Conservation (phyloP, 1,284 basidiomycete species). For the Xerocomus cyaneibrunnescens region DNA sequence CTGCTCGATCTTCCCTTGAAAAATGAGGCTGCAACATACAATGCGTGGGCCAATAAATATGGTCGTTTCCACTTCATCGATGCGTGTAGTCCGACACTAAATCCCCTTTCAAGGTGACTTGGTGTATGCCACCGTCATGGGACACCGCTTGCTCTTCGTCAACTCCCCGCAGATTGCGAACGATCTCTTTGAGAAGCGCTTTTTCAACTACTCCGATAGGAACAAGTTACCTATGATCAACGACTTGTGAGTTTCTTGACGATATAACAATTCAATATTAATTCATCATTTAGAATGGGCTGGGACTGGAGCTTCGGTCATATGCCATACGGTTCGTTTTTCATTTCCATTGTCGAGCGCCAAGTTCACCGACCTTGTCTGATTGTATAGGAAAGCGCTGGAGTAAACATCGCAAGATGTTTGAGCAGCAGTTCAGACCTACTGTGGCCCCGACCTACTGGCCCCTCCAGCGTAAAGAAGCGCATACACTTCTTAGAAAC, state of each 20-base stretch:
- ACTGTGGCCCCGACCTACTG: conserved; percentile 38
- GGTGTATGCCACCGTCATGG: conserved; percentile 33
- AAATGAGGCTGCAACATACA: conserved; percentile 32
- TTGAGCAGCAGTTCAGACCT: conserved; percentile 46
- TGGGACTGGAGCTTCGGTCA: conserved; percentile 53
- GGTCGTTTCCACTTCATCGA: conserved; percentile 18
- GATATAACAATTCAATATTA: not conserved
- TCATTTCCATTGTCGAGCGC: not conserved
- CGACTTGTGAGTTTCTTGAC: conserved; percentile 26
- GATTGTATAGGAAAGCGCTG: conserved; percentile 41
- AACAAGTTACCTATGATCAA: conserved; percentile 34
- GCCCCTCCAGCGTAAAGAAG: conserved; percentile 41
- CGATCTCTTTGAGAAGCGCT: conserved; percentile 40
- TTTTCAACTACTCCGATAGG: conserved; percentile 33
- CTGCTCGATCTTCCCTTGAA: conserved; percentile 31
- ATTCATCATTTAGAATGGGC: conserved; percentile 41
- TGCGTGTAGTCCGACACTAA: not conserved
- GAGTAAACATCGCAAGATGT: conserved; percentile 49
- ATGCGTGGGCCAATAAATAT: conserved; percentile 34
- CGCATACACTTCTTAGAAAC: conserved; percentile 39
- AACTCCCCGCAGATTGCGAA: conserved; percentile 36
- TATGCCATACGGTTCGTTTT: conserved; percentile 46
- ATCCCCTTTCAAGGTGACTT: conserved; percentile 25
- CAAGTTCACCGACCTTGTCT: not conserved
- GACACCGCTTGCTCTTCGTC: conserved; percentile 31